Conservation (phyloP, 2,329 filamentous ascomycete genomes). For the Trematosphaeria pertusa region DNA sequence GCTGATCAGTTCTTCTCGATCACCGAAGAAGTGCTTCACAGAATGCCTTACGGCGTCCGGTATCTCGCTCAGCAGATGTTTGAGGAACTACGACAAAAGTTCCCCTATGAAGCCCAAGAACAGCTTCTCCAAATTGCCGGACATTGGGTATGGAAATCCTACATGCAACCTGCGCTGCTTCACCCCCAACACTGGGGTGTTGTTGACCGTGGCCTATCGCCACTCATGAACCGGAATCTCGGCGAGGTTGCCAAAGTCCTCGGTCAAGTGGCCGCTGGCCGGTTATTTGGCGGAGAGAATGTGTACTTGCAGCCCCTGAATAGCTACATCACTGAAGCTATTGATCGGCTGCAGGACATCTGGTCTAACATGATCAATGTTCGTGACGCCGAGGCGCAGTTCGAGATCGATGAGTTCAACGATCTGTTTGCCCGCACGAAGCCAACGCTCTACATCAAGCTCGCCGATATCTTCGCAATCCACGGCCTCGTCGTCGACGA, state of each 20-base stretch:
- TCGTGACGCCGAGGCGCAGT: slow-evolving; percentile 85
- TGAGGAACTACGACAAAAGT: slow-evolving; percentile 76
- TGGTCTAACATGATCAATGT: slow-evolving; percentile 82
- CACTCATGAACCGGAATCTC: slow-evolving; percentile 91
- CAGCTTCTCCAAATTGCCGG: slow-evolving; percentile 82
- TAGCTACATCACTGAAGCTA: slow-evolving; percentile 84
- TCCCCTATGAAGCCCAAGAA: slow-evolving; percentile 79
- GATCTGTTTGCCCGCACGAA: slow-evolving; percentile 96
- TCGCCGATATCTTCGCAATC: slow-evolving; percentile 95
- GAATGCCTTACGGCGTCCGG: slow-evolving; percentile 91
- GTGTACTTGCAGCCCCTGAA: slow-evolving; percentile 96
- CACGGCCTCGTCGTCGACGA: slow-evolving; percentile 87
- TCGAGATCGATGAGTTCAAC: slow-evolving; percentile 99
- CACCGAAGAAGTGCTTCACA: slow-evolving; percentile 81
- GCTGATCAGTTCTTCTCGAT: slow-evolving; percentile 86
- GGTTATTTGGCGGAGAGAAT: slow-evolving; percentile 91
- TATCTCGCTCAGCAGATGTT: slow-evolving; percentile 89
- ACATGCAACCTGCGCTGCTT: slow-evolving; percentile 87
- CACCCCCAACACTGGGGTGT: slow-evolving; percentile 93
- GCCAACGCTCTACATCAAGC: slow-evolving; percentile 98
- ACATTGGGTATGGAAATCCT: slow-evolving; percentile 93
- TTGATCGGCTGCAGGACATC: slow-evolving; percentile 78
- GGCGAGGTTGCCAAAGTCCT: slow-evolving; percentile 91
- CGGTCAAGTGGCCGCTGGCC: slow-evolving; percentile 84
- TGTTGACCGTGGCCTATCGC: slow-evolving; percentile 85